Base-by-base conservation (phyloP, 192 early-diverging fungal genomes). In the Podila verticillata region DNA sequence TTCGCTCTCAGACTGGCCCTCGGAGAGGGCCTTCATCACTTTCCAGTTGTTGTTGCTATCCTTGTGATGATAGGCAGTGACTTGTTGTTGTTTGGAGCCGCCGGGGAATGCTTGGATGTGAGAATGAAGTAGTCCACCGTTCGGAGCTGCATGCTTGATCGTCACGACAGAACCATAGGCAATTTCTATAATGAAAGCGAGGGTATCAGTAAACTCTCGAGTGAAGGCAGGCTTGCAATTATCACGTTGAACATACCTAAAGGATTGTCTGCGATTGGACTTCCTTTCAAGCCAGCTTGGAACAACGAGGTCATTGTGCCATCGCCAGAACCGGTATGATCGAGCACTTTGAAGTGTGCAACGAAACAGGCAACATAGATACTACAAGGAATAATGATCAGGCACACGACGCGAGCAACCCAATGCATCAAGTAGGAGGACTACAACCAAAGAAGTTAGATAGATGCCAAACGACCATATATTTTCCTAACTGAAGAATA, bases 1-100 rank as follows among this genome's bases (percentile, higher is more conserved):
- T 0, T 82, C 81, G 0, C 61, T 63, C 48, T 81, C 75, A 22
- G 71, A 68, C 30, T 73, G 49, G 5, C 66, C 31, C 28, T 67
- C 44, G 26, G 73, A 75, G 74, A 89, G 92, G 0, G 83, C 66
- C 67, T 90, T 88, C 20, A 75, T 73, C 26, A 97, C 75, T 4
- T 90, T 81, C 94, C 95, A 99, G 20, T 94, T 81, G 84, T 99
- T 99, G 81, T 99, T 99, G 26, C 51, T 26, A 79, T 99, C 97
- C 70, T 93, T 95, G 85, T 96, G 93, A 36, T 89, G 87, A 77
- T 99, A 99, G 28, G 90, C 90, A 0, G 97, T 97, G 51, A 99
- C 86, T 84, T 99, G 97, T 82, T 99, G 97, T 86, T 99, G 97
- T 82, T 89, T 89, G 8, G 94, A 95, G 19, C 94, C 94, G 3